Evolutionary conservation across 352 stramenopile genomes (phyloP).

Genomic region (Phytophthora hybrid): DNA sequence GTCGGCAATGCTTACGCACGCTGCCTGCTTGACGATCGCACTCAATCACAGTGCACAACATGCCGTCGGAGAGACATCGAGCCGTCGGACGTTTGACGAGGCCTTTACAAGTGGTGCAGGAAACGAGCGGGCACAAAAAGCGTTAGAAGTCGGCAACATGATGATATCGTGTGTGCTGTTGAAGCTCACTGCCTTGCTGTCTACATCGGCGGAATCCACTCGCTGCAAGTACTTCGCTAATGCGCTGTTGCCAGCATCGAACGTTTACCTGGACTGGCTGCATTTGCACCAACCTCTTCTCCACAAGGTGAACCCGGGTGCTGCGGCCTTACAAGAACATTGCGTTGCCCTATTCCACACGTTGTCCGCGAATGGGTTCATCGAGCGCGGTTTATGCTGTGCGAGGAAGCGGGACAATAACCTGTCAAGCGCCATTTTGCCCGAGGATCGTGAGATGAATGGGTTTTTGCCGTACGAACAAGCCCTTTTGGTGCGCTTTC

Average conservation of each 20-base stretch:
- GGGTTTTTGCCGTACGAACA: conserved; percentile 50
- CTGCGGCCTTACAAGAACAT: conserved; percentile 11
- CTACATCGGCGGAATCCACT: conserved; percentile 27
- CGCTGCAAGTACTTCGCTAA: conserved; percentile 43
- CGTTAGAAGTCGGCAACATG: conserved; percentile 16
- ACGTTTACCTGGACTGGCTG: conserved; percentile 54
- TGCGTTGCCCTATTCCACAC: conserved; percentile 31
- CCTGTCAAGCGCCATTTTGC: conserved; percentile 29
- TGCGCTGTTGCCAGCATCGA: conserved; percentile 49
- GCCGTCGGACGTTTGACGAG: conserved; percentile 8
- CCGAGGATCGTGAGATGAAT: conserved; percentile 51
- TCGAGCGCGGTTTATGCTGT: conserved; percentile 31
- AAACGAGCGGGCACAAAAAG: conserved; percentile 6
- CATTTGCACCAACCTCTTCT: conserved; percentile 34
- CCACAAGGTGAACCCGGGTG: conserved; percentile 12
- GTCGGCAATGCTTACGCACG: conserved; percentile 33
- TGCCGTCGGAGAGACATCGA: background rate
- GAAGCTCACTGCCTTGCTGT: conserved; percentile 29
- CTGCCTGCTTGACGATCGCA: conserved; percentile 44
- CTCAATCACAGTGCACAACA: conserved; percentile 38
- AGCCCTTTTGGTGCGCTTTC: conserved; percentile 9
- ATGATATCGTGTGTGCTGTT: conserved; percentile 16
- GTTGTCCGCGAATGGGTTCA: conserved; percentile 32
- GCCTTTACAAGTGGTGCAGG: conserved; percentile 12
- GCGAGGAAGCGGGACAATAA: conserved; percentile 23